Evolutionary conservation across 23 red algal genomes (phyloP), one percentile per base, ranked within the genome.

Genomic region (Gracilaria domingensis): DNA sequence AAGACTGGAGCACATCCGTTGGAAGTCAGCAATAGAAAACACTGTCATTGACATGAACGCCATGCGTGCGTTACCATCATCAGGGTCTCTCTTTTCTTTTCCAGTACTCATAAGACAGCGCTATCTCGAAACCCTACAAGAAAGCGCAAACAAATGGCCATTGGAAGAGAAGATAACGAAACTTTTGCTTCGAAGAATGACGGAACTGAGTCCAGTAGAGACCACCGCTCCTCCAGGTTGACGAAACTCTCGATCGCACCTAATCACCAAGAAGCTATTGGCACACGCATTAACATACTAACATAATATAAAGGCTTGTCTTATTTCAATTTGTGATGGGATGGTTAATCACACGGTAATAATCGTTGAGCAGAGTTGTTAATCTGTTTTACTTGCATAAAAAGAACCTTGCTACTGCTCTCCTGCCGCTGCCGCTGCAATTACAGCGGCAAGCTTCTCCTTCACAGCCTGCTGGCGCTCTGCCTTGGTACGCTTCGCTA

Each of bases 131-230:
- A 76, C 79, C 33, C 55, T 92, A 3, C 60, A 75, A 59, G 89
- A 73, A 34, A 61, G 61, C 53, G 78, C 79, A 23, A 58, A 28
- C 61, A 90, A 90, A 55, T 92, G 89, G 89, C 78, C 89, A 4
- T 30, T 84, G 78, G 89, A 92, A 62, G 80, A 84, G 30, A 92
- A 92, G 62, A 76, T 84, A 48, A 84, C 48, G 20, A 92, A 75
- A 61, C 78, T 84, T 2, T 49, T 92, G 64, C 64, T 59, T 48
- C 78, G 80, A 11, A 58, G 89, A 64, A 92, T 92, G 1, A 64
- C 54, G 0, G 79, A 82, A 8, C 34, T 77, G 40, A 51, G 72
- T 12, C 23, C 72, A 4, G 24, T 77, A 18, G 72, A 77, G 26
- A n/a, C 39, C 30, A 34, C 39, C 1, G 39, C 4, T 51, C 42